Conservation (phyloP, 2,329 filamentous ascomycete species). For the Aspergillus ibericus region DNA sequence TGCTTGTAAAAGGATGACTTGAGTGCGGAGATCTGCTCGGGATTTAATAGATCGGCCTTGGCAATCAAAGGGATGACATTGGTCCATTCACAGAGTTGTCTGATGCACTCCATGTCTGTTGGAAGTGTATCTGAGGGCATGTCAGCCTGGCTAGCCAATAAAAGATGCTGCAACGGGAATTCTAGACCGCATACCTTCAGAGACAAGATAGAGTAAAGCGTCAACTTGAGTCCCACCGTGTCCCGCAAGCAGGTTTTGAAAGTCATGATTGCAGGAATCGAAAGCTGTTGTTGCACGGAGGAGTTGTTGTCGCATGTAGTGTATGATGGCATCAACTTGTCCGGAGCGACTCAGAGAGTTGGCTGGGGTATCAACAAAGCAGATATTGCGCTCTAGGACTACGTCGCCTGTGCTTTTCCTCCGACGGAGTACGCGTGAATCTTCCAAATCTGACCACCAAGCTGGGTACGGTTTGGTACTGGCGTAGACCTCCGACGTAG, state of each 20-base stretch:
- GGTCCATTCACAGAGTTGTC: slow-evolving; percentile 67
- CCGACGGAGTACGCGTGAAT: slow-evolving; percentile 59
- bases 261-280: slow-evolving; percentile 68
- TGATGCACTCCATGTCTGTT: slow-evolving; percentile 70
- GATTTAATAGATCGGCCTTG: slow-evolving; percentile 68
- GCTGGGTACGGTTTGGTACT: slow-evolving; percentile 81
- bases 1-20: slow-evolving; percentile 54
- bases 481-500: slow-evolving; percentile 69
- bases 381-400: slow-evolving; percentile 86
- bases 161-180: background rate
- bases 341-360: slow-evolving; percentile 55
- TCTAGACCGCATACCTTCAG: slow-evolving; percentile 59
- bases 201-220: slow-evolving; percentile 77
- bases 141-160: slow-evolving; percentile 13
- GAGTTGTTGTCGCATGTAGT: slow-evolving; percentile 72
- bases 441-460: slow-evolving; percentile 84
- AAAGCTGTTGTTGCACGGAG: slow-evolving; percentile 62
- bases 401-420: slow-evolving; percentile 73
- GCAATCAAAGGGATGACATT: slow-evolving; percentile 84
- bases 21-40: slow-evolving; percentile 56
- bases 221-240: slow-evolving; percentile 83
- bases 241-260: slow-evolving; percentile 75
- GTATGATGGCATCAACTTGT: slow-evolving; percentile 60
- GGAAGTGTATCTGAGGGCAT: slow-evolving; percentile 53
- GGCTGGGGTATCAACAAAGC: slow-evolving; percentile 81